Evolutionary conservation across 768 basidiomycete species (phyloP), one percentile per base, ranked within the genome.

Genomic region (Agrocybe pediades): DNA sequence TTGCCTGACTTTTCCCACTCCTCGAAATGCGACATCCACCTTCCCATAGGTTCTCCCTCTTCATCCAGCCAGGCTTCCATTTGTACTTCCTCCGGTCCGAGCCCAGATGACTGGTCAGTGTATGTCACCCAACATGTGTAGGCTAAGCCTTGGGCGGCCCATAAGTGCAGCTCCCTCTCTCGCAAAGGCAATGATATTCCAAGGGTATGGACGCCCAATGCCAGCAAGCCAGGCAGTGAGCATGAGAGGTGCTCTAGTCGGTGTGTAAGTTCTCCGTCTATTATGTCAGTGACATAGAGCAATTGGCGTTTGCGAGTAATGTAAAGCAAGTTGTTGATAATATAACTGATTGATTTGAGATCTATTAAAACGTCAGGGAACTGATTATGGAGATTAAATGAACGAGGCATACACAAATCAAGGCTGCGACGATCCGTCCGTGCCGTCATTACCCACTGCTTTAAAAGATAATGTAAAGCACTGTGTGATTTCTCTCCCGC

Each of bases 111-210:
- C 58, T 79, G 80, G 65, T 90, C 88, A 1, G 77, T 79, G 64
- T 88, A 90, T 41, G 79, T 75, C 33, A 84, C 67, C 70, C 80
- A 85, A 64, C 85, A 87, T 9, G 81, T 82, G 59, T 81, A 74
- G 23, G 82, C 82, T 16, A 88, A 69, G 0, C 85, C 86, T 56
- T 81, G 74, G 4, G 86, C 86, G 8, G 83, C 85, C 79, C 82
- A 86, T 51, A 62, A 57, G 58, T 86, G 84, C 47, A 80, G 65
- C 74, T 75, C 69, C 41, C 68, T 72, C 43, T 74, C 71, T 15
- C 54, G 49, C 1, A 57, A 51, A 2, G 76, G 60, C 20, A 78
- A 65, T 23, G 43, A 56, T 40, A 41, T 54, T 15, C 71, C 68
- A 15, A 70, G 71, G 15, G 74, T 75, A 54, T 79, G 69, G 13